Evolutionary conservation across 345 rosid genomes (phyloP).

Genomic region (Aurinia saxatilis): DNA sequence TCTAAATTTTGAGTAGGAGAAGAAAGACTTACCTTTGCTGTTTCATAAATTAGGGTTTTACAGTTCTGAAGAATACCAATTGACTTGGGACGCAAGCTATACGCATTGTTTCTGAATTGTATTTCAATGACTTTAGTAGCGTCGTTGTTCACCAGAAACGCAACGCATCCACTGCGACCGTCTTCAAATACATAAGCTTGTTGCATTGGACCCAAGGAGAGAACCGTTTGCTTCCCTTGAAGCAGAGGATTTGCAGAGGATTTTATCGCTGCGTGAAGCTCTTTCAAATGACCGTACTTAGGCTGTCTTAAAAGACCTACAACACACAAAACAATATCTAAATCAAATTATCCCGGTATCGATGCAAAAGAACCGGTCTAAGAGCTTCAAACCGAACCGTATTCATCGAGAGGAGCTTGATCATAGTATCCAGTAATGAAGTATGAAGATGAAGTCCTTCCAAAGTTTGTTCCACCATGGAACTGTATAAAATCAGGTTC

Average conservation of each 20-base stretch:
- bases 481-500: constrained; percentile 35
- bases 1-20: background rate
- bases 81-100: constrained; percentile 53
- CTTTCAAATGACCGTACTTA: constrained; percentile 80
- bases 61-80: constrained; percentile 69
- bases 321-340: background rate
- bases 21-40: constrained; percentile 52
- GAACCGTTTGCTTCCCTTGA: constrained; percentile 38
- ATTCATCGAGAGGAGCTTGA: constrained; percentile 89
- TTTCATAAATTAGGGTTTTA: constrained; percentile 46
- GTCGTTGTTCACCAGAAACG: constrained; percentile 70
- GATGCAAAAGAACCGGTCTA: background rate
- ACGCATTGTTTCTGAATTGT: constrained; percentile 39
- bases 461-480: constrained; percentile 96
- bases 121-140: constrained; percentile 21
- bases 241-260: constrained; percentile 44
- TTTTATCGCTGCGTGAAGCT: constrained; percentile 60
- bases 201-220: constrained; percentile 62
- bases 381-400: constrained; percentile 40
- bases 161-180: constrained; percentile 52
- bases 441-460: constrained; percentile 66
- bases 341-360: background rate
- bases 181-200: constrained; percentile 72
- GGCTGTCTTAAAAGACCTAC: constrained; percentile 73
- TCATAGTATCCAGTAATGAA: constrained; percentile 71